Evolutionary conservation across 371 early-diverging fungal genomes (phyloP), one percentile per base, ranked within the genome.

Genomic region (Rhizopus delemar): DNA sequence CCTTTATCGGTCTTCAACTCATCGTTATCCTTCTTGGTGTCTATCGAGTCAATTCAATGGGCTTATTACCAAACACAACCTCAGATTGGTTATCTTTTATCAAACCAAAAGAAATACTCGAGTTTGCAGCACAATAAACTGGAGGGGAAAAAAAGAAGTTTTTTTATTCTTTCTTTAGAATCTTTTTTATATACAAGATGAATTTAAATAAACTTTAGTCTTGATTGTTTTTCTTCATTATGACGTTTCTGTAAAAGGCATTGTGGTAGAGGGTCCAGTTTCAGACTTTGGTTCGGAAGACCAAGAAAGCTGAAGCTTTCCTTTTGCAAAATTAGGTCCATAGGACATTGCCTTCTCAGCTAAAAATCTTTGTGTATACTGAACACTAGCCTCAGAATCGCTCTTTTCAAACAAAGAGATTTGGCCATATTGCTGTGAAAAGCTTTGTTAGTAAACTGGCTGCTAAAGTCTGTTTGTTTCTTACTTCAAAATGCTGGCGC

Each of bases 1-100:
- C 87, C 3, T 98, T 83, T 77, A 68, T 95, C 8, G 78, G 87
- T 6, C 69, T 95, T 58, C 91, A 97, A 57, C 8, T 92, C n/a
- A 74, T 82, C 39, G 89, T 86, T 5, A 82, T 98, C 48, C 66
- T 81, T 6, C 75, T 99, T 60, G 99, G 96, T 33, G 73, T 97
- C 33, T 99, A 91, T 74, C 94, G 97, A 60, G 85, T 91, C 66
- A 84, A 86, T 51, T 79, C 90, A 36, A 96, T 99, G 97, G 99
- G 99, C 3, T 69, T 99, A 51, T 74, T 99, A 63, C 99, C 99
- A 0, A 97, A 96, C 0, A 85, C 95, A 0, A 78, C 90, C 8
- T 92, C 93, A 1, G 98, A 99, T 73, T 99, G 98, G 98, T 73
- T 98, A 35, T 91, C 94, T 0, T 98, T 97, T 71, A 66, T 93